phyloP scores from a whole-genome alignment of 2,329 filamentous ascomycete species.

The Cryoendolithus antarcticus region DNA sequence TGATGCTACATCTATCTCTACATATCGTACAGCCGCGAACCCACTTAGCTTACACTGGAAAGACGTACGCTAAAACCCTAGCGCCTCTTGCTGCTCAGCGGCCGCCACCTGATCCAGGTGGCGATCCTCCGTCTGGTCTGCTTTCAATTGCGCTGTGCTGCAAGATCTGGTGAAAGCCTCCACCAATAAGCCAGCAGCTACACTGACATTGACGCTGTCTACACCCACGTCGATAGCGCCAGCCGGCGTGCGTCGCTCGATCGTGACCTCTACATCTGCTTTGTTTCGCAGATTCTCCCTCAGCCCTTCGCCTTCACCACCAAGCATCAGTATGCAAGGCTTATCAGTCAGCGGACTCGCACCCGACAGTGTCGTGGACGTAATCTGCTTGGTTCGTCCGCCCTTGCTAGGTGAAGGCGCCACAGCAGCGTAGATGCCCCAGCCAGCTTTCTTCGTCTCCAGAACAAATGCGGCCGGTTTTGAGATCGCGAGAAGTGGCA shows the following conservation, averaged over 20 bases:
- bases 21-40: too few relatives aligned
- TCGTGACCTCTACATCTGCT: slow-evolving; percentile 52
- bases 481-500: slow-evolving; percentile 59
- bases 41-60: too few relatives aligned
- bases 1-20: too few relatives aligned
- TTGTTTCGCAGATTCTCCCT: slow-evolving; percentile 49
- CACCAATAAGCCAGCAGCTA: slow-evolving; percentile 67
- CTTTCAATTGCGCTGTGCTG: too few relatives aligned
- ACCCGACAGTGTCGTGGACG: slow-evolving; percentile 8
- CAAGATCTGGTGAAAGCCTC: slow-evolving; percentile 42
- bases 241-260: slow-evolving; percentile 27
- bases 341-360: slow-evolving; percentile 23
- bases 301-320: slow-evolving; percentile 68
- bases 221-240: slow-evolving; percentile 42
- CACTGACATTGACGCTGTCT: slow-evolving; percentile 88
- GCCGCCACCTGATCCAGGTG: too few relatives aligned
- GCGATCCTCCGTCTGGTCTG: too few relatives aligned
- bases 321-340: slow-evolving; percentile 70
- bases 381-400: slow-evolving; percentile 3
- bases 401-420: slow-evolving; percentile 22
- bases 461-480: slow-evolving; percentile 59
- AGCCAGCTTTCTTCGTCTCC: slow-evolving; percentile 56
- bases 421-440: slow-evolving; percentile 71
- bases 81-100: too few relatives aligned
- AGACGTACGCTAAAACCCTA: too few relatives aligned